Base-by-base conservation (phyloP, 257 asterid species). In the Ligustrum vulgare region DNA sequence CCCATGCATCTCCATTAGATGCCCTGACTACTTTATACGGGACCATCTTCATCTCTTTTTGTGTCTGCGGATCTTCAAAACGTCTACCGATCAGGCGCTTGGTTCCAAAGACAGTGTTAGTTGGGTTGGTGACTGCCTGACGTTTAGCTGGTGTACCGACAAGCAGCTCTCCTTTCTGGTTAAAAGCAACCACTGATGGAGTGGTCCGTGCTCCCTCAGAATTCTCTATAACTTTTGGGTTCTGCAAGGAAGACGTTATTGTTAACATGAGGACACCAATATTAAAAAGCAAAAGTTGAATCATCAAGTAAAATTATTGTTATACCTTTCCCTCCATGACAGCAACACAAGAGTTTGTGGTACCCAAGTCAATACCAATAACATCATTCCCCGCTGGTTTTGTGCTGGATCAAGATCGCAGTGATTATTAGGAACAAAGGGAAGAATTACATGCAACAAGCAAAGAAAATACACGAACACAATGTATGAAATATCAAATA, bases 101-200 rank as follows among this genome's bases (percentile, higher is more conserved):
- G 51, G 80, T 70, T 76, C 75, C 71, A 51, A 76, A 10, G 39
- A 35, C 16, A 0, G 72, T 76, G 35, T 76, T 16, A 15, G 79
- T 69, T 25, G 70, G 74, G 9, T 70, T 70, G 22, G 74, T 70
- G 33, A 70, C 74, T 1, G 74, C 74, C 62, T 76, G 84, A 62
- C 86, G 86, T 70, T 84, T 84, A 31, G 88, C 84, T 34, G 88
- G 88, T 2, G 80, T 71, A 56, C 88, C 88, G 70, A 84, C 83
- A 16, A 84, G 79, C 4, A 84, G 54, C 63, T 70, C 74, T 34
- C 79, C 86, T 34, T 82, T 80, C 63, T 67, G 79, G 64, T 72
- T 81, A 35, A 77, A 73, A 23, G 88, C 82, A 67, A 79, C 84
- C 51, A 84, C 86, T 0, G 88, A 84, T 9, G 88, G 88, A 6